Evolutionary conservation across 2,329 filamentous ascomycete species (phyloP).

Genomic region (Apiospora kogelbergensis): DNA sequence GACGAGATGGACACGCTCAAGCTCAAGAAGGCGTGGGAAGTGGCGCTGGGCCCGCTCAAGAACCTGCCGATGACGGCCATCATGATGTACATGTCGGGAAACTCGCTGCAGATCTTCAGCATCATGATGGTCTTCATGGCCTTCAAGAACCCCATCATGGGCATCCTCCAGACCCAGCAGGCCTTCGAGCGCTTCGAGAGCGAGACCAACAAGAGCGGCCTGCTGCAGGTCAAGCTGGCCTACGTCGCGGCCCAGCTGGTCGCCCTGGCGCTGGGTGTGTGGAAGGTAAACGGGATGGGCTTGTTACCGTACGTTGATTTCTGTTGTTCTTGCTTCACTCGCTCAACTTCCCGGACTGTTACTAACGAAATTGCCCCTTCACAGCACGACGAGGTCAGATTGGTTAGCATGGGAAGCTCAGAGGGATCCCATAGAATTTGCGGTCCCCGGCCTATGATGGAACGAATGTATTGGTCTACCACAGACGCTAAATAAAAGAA

Average conservation of each 20-base stretch:
- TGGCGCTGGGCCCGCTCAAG: conserved; percentile 91
- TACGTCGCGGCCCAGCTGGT: conserved; percentile 87
- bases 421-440: conserved; percentile 66
- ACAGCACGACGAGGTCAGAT: conserved; percentile 88
- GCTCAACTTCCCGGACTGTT: conserved; percentile 2
- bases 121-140: conserved; percentile 99
- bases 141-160: conserved; percentile 93
- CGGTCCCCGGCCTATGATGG: conserved; percentile 57
- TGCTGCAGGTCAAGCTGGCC: conserved; percentile 81
- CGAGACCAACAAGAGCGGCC: conserved; percentile 68
- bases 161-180: conserved; percentile 76
- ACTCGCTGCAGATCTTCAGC: conserved; percentile 96
- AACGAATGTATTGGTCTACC: conserved; percentile 5
- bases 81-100: conserved; percentile 99
- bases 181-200: conserved; percentile 93
- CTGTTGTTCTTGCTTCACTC: not conserved
- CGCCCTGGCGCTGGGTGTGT: conserved; percentile 81
- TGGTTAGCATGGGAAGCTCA: conserved; percentile 95
- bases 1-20: conserved; percentile 95
- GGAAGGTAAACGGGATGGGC: conserved; percentile 97
- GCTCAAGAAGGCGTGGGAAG: conserved; percentile 98
- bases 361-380: conserved; percentile 26
- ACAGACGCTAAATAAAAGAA: conserved; percentile 1
- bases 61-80: conserved; percentile 96
- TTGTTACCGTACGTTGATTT: conserved; percentile 77